Base-by-base conservation (phyloP, 169 alveolate genomes). In the Plasmodium knowlesi region DNA sequence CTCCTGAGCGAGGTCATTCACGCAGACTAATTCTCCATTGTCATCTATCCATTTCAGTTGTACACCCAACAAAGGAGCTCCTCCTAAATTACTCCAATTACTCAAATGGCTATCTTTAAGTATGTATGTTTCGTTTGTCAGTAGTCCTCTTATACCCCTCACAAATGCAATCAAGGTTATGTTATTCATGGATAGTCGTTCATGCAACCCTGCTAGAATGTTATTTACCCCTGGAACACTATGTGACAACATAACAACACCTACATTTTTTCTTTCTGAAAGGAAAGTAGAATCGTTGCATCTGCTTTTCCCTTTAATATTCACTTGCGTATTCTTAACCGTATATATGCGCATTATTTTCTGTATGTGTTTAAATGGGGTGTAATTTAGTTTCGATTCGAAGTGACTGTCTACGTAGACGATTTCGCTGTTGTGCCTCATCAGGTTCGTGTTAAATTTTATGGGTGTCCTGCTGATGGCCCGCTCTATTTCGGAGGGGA, bases 231-330 rank as follows among this genome's bases (percentile, higher is more conserved):
- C 92, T 8, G 92, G 92, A 0, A 72, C 50, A 10, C 57, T 25
- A 28, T 84, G 92, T 22, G 92, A 84, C 12, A 84, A 61, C 39
- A 84, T 28, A 5, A 46, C 92, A 84, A 84, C 82, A 0, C 92
- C 92, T 10, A 72, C 73, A 16, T 50, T 84, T 67, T 22, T 67
- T 5, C 6, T 22, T 22, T 72, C 54, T 37, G 32, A 25, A 46
- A 84, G 0, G 34, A 12, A 16, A 82, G 3, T 0, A 9, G 12
- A 9, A 12, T 61, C 76, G 5, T 0, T 22, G 25, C 32, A 67
- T 34, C 91, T 61, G 19, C 6, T 3, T 57, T 50, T 83, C 41
- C 72, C 39, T 12, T 83, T 83, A 14, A 57, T 6, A 83, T 37
- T 43, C n/a, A 72, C 32, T 1, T 61, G 30, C 12, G 53, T 16